phyloP scores from a whole-genome alignment of 148 eudicot genomes.

The Arbutus unedo region DNA sequence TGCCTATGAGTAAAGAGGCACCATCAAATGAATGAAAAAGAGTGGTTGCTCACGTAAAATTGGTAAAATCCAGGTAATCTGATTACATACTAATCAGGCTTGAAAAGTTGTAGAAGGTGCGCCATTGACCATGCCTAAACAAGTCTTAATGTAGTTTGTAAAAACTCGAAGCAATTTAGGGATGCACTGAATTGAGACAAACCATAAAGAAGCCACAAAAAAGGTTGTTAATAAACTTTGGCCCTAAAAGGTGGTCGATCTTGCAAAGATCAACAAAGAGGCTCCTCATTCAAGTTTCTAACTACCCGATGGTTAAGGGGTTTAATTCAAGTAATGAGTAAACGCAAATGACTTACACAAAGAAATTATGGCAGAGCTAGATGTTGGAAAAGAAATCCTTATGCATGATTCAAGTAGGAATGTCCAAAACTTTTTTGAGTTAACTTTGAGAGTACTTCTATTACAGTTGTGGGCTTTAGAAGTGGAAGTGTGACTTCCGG shows the following conservation, averaged over 20 bases:
- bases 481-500: too few species aligned
- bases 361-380: not conserved
- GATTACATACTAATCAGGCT: not conserved
- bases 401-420: not conserved
- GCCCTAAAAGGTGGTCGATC: not conserved
- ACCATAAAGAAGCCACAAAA: not conserved
- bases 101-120: not conserved
- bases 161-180: not conserved
- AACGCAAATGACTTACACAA: not conserved
- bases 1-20: not conserved
- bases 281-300: not conserved
- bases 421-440: too few species aligned
- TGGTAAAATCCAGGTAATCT: not conserved
- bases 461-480: too few species aligned
- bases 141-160: not conserved
- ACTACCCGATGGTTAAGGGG: not conserved
- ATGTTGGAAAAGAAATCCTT: not conserved
- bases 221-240: not conserved
- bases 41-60: not conserved
- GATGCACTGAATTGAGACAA: not conserved
- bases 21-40: not conserved
- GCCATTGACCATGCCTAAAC: not conserved
- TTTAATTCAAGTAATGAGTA: not conserved
- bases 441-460: not conserved
- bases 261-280: not conserved